These are phyloP conservation scores for Ophiosphaerella herpotricha DNA, from an alignment of 2,329 filamentous ascomycete species.

Conservation along the genomic window DNA sequence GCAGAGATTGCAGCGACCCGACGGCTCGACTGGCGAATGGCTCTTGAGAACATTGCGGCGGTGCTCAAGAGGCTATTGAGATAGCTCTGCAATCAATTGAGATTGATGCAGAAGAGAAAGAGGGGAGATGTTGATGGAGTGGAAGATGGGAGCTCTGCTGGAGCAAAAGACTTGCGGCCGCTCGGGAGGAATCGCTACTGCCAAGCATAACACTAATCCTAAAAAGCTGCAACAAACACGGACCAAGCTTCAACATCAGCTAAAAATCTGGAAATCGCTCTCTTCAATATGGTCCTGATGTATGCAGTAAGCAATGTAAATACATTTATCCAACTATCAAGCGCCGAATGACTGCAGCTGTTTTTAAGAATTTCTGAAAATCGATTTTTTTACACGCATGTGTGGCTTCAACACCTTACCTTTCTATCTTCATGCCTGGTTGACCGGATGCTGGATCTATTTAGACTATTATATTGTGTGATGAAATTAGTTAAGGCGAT, in stretches of 20 bases:
- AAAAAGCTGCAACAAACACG: slow-evolving; percentile 16
- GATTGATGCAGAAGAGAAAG: slow-evolving; percentile 48
- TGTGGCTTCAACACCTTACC: no score
- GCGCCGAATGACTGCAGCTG: no score
- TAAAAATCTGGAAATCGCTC: no score
- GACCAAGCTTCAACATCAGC: neutral
- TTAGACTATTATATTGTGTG: no score
- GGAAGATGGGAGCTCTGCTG: slow-evolving; percentile 40
- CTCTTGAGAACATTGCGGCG: slow-evolving; percentile 92
- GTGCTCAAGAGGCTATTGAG: slow-evolving; percentile 49
- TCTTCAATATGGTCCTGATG: no score
- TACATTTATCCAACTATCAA: no score
- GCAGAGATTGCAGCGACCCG: slow-evolving; percentile 93
- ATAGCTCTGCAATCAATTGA: slow-evolving; percentile 51
- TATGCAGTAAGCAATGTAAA: no score
- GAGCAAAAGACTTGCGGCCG: slow-evolving; percentile 33
- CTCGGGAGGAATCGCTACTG: slow-evolving; percentile 33
- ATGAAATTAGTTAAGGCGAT: no score
- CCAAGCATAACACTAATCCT: slow-evolving; percentile 20
- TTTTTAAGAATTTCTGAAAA: no score
- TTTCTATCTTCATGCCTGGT: no score
- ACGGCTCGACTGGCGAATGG: slow-evolving; percentile 95
- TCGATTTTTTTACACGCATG: no score
- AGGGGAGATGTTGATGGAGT: slow-evolving; percentile 48
- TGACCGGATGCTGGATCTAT: no score